These are phyloP conservation scores for Tirmania nivea DNA, from an alignment of 495 filamentous ascomycete species.

Conservation along the genomic window DNA sequence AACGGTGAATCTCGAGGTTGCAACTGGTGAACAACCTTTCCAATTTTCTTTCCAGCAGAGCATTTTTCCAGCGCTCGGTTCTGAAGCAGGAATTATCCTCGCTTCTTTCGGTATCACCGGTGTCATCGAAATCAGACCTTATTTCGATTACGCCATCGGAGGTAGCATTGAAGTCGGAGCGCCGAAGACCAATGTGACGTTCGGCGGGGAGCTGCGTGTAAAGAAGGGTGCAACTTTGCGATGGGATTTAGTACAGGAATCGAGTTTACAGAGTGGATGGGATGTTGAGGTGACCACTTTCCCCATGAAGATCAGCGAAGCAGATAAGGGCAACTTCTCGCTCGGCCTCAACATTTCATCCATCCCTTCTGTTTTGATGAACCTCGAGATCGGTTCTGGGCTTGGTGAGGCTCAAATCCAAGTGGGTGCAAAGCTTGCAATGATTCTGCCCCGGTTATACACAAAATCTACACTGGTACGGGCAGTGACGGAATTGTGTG, in stretches of 20 bases:
- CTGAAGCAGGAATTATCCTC: not conserved
- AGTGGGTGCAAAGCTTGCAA: not conserved
- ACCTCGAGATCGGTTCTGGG: not conserved
- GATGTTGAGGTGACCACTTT: too few relatives aligned
- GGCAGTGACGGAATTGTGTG: not conserved
- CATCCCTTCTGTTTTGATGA: too few relatives aligned
- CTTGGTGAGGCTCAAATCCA: too few relatives aligned
- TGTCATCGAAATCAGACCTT: not conserved
- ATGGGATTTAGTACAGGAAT: too few relatives aligned
- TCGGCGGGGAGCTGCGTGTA: not conserved
- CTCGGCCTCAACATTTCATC: too few relatives aligned
- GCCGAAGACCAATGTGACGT: not conserved
- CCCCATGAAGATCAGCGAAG: too few relatives aligned
- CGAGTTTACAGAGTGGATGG: too few relatives aligned
- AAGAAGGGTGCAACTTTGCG: too few relatives aligned
- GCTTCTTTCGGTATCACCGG: not conserved
- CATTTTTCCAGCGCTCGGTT: not conserved
- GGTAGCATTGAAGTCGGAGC: not conserved
- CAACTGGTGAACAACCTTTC: not conserved
- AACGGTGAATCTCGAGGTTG: not conserved
- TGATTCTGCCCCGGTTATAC: not conserved
- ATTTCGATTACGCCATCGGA: not conserved
- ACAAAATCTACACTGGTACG: not conserved
- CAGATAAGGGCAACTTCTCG: too few relatives aligned
- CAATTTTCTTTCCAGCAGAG: not conserved